Conservation (phyloP, 2,329 filamentous ascomycete genomes). For the Hypomyces rosellus region DNA sequence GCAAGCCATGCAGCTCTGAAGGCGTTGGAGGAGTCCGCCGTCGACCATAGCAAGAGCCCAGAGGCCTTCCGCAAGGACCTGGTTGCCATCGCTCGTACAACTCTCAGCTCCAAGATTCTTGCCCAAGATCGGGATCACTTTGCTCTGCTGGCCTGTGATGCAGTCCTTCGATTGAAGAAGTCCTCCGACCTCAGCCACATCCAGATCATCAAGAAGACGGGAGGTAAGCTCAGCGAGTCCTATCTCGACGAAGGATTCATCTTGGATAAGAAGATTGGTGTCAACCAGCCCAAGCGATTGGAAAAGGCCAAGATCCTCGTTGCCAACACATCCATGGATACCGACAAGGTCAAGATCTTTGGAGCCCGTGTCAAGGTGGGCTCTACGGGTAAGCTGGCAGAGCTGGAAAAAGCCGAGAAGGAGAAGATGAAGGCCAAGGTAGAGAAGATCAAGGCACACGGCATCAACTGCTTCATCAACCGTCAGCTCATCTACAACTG, state of each 20-base stretch:
- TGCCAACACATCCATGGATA: conserved; percentile 98
- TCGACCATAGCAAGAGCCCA: conserved; percentile 80
- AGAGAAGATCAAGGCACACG: conserved; percentile 96
- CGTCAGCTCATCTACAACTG: conserved; percentile 99
- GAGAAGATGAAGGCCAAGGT: conserved; percentile 99
- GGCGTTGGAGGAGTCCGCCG: conserved; percentile 75
- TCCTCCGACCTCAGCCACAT: conserved; percentile 95
- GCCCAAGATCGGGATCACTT: conserved; percentile 93
- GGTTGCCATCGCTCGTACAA: conserved; percentile 84
- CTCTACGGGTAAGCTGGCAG: conserved; percentile 93
- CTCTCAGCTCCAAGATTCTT: conserved; percentile 93
- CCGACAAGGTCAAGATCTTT: conserved; percentile 99
- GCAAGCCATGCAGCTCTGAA: conserved; percentile 81
- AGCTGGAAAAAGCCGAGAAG: conserved; percentile 94
- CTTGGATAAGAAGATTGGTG: conserved; percentile 96
- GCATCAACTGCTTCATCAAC: conserved; percentile 99
- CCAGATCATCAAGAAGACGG: conserved; percentile 98
- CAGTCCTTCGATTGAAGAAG: conserved; percentile 80
- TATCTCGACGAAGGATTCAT: conserved; percentile 99
- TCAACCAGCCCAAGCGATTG: conserved; percentile 94
- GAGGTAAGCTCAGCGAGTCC: conserved; percentile 93
- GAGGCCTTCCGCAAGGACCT: conserved; percentile 86
- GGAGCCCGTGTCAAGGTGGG: conserved; percentile 94
- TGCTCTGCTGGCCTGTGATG: conserved; percentile 80
- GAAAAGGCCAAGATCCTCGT: conserved; percentile 98